Evolutionary conservation across 1,284 basidiomycete genomes (phyloP).

Genomic region (Leccinum pallidistipes): DNA sequence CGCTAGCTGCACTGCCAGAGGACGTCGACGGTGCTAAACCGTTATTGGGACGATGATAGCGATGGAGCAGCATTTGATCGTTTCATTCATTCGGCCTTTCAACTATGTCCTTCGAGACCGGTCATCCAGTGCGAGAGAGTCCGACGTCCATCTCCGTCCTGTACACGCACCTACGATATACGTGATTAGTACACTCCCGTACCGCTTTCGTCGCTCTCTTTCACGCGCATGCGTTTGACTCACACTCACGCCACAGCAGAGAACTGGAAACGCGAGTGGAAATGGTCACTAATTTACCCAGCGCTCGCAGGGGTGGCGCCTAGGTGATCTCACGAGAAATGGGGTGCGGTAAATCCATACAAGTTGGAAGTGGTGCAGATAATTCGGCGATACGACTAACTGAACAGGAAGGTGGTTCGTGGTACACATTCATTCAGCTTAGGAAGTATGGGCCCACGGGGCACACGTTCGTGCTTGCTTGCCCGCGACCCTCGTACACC

Average conservation of each 20-base stretch:
- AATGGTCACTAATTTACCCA: background rate
- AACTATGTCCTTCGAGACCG: background rate
- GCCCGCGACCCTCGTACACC: conserved; percentile 3
- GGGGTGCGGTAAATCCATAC: conserved; percentile 21
- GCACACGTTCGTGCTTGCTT: conserved; percentile 5
- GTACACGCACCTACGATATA: background rate
- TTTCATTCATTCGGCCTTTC: conserved; percentile 2
- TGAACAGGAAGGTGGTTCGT: conserved; percentile 7
- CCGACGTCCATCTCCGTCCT: background rate
- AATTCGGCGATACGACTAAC: conserved; percentile 24
- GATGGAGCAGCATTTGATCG: background rate
- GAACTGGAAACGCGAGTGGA: background rate
- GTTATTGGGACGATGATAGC: background rate
- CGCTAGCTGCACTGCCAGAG: conserved; percentile 3
- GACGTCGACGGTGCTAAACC: background rate
- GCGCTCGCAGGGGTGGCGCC: conserved; percentile 5
- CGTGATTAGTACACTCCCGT: background rate
- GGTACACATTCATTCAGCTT: background rate
- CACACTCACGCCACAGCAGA: background rate
- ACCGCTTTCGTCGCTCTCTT: background rate
- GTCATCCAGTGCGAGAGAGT: background rate
- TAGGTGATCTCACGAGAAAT: conserved; percentile 20
- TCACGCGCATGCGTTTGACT: background rate
- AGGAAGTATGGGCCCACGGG: conserved; percentile 6
- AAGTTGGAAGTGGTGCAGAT: conserved; percentile 12